A percentile compares a stretch with the other conserved stretches of the same genome.
Evolutionary conservation across 148 eudicot genomes (phyloP).

Genomic region (Beta vulgaris): DNA sequence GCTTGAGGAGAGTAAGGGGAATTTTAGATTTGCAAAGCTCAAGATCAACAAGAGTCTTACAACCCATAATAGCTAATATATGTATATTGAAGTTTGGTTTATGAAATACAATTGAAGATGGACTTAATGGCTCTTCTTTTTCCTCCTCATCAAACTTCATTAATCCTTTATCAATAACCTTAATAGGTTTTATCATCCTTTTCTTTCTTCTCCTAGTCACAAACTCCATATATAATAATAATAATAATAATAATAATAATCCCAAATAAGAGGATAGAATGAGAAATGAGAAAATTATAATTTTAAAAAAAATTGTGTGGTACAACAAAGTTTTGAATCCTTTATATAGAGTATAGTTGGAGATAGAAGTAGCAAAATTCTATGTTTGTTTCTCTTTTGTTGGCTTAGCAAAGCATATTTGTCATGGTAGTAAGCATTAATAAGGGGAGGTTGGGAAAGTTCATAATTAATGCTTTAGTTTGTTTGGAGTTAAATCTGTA

Average conservation of each 20-base stretch:
- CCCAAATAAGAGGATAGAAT: neutral
- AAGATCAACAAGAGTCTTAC: constrained; percentile 25
- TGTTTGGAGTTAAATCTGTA: neutral
- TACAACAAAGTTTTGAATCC: neutral
- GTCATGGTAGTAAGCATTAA: neutral
- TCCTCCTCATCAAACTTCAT: constrained; percentile 30
- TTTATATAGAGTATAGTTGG: neutral
- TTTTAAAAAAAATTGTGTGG: neutral
- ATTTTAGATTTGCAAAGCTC: constrained; percentile 30
- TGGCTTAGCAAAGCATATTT: constrained; percentile 19
- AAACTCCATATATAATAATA: constrained; percentile 23
- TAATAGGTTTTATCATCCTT: constrained; percentile 38
- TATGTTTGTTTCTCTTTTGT: neutral
- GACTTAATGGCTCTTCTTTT: constrained; percentile 42
- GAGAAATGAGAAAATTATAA: neutral
- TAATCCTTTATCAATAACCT: constrained; percentile 27
- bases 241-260: neutral
- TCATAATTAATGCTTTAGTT: neutral
- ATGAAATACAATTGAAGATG: constrained; percentile 40
- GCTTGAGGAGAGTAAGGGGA: constrained; percentile 37
- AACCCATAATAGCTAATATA: constrained; percentile 36
- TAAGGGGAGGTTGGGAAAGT: neutral
- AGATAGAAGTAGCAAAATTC: too few species aligned
- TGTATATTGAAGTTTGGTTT: constrained; percentile 34
- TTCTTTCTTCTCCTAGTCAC: constrained; percentile 36